A percentile compares a stretch with the other conserved stretches of the same genome.
Conservation (phyloP, 331 rosid species). For the Prunus yedoensis region DNA sequence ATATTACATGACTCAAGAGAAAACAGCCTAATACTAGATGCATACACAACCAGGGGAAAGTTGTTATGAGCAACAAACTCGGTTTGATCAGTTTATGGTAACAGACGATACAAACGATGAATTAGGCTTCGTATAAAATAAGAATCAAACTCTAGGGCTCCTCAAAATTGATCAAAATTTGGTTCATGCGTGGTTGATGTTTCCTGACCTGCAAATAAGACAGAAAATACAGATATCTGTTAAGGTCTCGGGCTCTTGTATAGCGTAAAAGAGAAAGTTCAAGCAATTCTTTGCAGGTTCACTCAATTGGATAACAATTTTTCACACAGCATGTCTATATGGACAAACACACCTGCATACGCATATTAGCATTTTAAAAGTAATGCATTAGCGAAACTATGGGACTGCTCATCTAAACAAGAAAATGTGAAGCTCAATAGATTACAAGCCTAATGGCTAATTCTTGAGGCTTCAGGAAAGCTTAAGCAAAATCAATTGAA, state of each 20-base stretch:
- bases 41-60: not conserved
- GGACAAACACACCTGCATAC: not conserved
- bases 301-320: not conserved
- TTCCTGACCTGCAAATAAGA: slow-evolving; percentile 70
- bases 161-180: slow-evolving; percentile 63
- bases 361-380: not conserved
- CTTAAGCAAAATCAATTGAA: not conserved
- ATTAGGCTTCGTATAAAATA: not conserved
- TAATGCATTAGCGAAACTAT: slow-evolving; percentile 1
- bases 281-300: not conserved
- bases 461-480: not conserved
- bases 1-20: not conserved
- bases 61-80: not conserved
- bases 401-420: not conserved
- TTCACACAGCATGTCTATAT: not conserved
- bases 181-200: slow-evolving; percentile 62
- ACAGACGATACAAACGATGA: not conserved
- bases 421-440: not conserved
- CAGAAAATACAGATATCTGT: slow-evolving; percentile 3
- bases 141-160: slow-evolving; percentile 36
- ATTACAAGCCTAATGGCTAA: not conserved
- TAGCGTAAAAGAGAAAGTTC: not conserved
- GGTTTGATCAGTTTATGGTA: not conserved
- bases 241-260: not conserved
- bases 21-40: not conserved